phyloP scores from a whole-genome alignment of 345 rosid genomes.

The Hibiscus syriacus region DNA sequence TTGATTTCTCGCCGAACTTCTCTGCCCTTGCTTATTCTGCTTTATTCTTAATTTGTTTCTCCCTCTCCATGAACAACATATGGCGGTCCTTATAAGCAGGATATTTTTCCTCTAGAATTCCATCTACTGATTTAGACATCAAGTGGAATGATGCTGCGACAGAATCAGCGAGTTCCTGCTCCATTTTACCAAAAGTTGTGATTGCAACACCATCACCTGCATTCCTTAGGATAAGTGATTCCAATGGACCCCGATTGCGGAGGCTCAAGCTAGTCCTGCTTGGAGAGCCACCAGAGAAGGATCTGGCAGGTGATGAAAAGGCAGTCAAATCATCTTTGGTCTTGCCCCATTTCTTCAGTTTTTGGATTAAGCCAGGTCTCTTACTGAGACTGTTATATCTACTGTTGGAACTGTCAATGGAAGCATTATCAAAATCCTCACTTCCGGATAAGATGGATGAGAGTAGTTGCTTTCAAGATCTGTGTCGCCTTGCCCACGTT shows the following conservation, averaged over 20 bases:
- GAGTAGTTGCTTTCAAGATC: conserved; percentile 82
- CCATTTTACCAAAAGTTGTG: conserved; percentile 69
- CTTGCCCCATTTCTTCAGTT: conserved; percentile 85
- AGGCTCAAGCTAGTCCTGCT: conserved; percentile 59
- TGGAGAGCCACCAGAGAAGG: conserved; percentile 68
- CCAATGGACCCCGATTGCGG: conserved; percentile 75
- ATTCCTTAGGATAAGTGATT: conserved; percentile 80
- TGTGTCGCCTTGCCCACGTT: conserved; percentile 92
- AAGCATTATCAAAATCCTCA: conserved; percentile 80
- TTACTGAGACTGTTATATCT: conserved; percentile 70
- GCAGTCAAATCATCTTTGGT: conserved; percentile 78
- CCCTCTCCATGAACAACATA: conserved; percentile 83
- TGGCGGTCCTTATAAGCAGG: conserved; percentile 93
- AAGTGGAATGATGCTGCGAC: conserved; percentile 74
- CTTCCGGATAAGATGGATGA: conserved; percentile 94
- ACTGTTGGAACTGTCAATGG: conserved; percentile 74
- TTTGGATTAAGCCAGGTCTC: conserved; percentile 66
- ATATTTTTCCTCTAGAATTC: conserved; percentile 72
- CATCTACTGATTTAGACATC: conserved; percentile 86
- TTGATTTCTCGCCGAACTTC: conserved; percentile 45
- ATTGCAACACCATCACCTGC: conserved; percentile 74
- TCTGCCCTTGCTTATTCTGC: conserved; percentile 77
- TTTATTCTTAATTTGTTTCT: conserved; percentile 70
- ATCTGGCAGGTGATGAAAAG: conserved; percentile 67
- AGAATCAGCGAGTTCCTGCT: conserved; percentile 44